Evolutionary conservation across 352 stramenopile species (phyloP).

Genomic region (Pythium biforme): DNA sequence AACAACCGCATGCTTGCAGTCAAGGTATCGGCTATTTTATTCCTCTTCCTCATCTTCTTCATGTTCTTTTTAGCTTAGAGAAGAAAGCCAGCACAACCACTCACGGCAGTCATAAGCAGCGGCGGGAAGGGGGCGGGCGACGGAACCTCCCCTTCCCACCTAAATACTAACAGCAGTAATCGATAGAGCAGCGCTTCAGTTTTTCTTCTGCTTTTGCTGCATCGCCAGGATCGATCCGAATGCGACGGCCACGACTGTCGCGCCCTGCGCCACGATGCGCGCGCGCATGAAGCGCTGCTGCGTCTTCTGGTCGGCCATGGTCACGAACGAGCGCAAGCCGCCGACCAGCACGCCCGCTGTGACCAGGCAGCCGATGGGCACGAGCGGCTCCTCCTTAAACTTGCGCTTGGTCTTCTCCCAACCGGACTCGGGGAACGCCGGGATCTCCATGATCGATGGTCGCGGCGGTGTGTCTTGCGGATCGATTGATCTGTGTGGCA

Average conservation of each 20-base stretch:
- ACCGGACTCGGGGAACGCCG: conserved; percentile 51
- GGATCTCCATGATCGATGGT: conserved; percentile 29
- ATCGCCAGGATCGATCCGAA: conserved; percentile 68
- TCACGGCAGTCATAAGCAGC: not conserved
- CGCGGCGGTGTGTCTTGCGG: no score
- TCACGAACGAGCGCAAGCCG: conserved; percentile 65
- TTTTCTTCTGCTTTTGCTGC: conserved; percentile 38
- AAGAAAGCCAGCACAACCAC: not conserved
- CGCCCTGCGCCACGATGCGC: conserved; percentile 66
- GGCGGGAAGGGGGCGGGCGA: not conserved
- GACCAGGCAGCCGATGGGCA: conserved; percentile 63
- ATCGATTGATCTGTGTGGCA: conserved; percentile 1
- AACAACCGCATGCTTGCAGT: conserved; percentile 87
- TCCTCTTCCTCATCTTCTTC: conserved; percentile 88
- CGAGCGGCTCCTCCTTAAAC: conserved; percentile 69
- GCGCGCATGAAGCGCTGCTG: conserved; percentile 84
- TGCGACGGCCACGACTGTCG: conserved; percentile 64
- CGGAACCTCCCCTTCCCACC: conserved; percentile 4
- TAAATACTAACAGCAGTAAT: conserved; percentile 18
- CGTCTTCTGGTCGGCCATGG: conserved; percentile 58
- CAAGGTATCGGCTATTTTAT: conserved; percentile 86
- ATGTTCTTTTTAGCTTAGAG: conserved; percentile 86
- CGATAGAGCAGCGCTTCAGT: conserved; percentile 9
- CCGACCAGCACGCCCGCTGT: conserved; percentile 62
- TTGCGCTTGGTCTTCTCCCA: conserved; percentile 83